phyloP scores from a whole-genome alignment of 441 rosid species.

The Kokia cookei region DNA sequence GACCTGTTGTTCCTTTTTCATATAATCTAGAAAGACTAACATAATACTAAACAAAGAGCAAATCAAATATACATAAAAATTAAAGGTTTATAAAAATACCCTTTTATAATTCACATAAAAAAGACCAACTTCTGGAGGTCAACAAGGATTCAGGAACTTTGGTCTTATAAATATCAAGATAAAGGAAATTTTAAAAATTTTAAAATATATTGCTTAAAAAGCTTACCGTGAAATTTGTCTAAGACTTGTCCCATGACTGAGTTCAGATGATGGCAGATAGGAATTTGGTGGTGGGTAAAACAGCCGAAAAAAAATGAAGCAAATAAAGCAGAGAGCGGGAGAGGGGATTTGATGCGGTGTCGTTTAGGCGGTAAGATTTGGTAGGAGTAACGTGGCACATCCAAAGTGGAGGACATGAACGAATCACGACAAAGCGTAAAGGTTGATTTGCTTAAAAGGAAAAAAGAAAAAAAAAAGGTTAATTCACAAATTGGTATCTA shows the following conservation, averaged over 20 bases:
- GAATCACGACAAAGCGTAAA: no score
- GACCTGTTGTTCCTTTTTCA: background rate
- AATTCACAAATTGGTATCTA: no score
- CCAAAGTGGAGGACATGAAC: background rate
- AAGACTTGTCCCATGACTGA: background rate
- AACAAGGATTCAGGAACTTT: background rate
- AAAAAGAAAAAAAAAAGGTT: no score
- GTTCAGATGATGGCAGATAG: background rate
- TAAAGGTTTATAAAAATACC: background rate
- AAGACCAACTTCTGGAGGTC: background rate
- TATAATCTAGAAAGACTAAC: background rate
- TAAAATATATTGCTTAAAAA: background rate
- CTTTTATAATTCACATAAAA: background rate
- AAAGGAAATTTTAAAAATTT: background rate
- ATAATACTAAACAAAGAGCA: background rate
- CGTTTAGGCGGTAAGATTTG: background rate
- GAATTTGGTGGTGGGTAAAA: background rate
- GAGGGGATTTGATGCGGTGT: background rate
- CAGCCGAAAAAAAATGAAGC: background rate
- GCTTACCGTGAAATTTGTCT: background rate
- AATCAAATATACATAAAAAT: background rate
- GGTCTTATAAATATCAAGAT: background rate
- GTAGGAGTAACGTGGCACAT: background rate
- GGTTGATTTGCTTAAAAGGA: no score
- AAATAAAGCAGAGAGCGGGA: background rate